Base-by-base conservation (phyloP, 2,329 filamentous ascomycete species). In the Cryphonectria japonica region DNA sequence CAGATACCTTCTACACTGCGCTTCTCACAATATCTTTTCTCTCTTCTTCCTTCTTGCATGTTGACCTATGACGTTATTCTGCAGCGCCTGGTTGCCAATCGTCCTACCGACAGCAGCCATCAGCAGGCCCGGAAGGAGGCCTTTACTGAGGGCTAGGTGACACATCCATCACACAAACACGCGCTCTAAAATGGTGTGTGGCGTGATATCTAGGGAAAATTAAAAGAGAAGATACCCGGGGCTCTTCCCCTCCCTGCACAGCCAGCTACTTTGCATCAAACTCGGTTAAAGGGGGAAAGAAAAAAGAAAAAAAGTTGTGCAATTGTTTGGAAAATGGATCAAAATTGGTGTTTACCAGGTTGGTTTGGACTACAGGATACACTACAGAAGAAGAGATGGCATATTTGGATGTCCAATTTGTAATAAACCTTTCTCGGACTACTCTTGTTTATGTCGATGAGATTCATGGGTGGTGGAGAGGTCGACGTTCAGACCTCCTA, bases 41-140 rank as follows among this genome's bases (percentile, higher is more conserved):
- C n/a, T 46, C 4, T 32, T 26, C 7, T 74, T 41, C 3, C 34
- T 70, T 34, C 70, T 13, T n/a, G 19, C 46, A 22, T 50, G 41
- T 29, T 50, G 37, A 39, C 61, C 34, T 8, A 39, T 62, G 69
- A 50, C 68, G 50, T 59, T 32, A 22, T 37, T 11, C 14, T 52
- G 26, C 64, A 87, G 85, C 85, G 85, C 69, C 78, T 87, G 71
- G 84, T 87, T 75, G 85, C 85, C 75, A 87, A 87, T 78, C 81
- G 83, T 8, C 80, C 81, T 37, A 78, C 80, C 5, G 68, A 71
- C 19, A 78, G 77, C 37, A 79, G 79, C 75, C 79, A 82, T 32
- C 71, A 74, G 60, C 80, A 83, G 73, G 82, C 82, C 66, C 80
- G 81, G 69, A 82, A 77, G 46, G 82, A 84, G 76, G 82, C 82